phyloP scores from a whole-genome alignment of 73 alveolate species.

The Paramecium sonneborni region DNA sequence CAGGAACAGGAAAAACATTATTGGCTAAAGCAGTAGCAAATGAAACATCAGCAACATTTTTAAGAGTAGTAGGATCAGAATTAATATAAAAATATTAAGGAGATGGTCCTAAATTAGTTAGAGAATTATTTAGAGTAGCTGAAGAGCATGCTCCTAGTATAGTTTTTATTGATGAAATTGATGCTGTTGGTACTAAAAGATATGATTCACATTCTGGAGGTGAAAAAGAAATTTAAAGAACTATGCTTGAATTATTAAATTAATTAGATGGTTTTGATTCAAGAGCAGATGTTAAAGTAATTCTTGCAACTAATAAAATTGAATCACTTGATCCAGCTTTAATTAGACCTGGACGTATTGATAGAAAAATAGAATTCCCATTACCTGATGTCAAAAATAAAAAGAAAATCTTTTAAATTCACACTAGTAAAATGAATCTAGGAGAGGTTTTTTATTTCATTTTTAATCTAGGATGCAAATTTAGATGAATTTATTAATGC shows the following conservation, averaged over 20 bases:
- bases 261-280: conserved; percentile 99
- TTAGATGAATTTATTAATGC: conserved; percentile 98
- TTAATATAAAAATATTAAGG: conserved; percentile 97
- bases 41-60: conserved; percentile 98
- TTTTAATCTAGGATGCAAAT: conserved; percentile 82
- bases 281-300: conserved; percentile 98
- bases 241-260: conserved; percentile 98
- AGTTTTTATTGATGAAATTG: conserved; percentile 99
- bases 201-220: conserved; percentile 98
- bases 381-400: conserved; percentile 97
- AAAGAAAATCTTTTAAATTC: conserved; percentile 97
- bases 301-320: conserved; percentile 97
- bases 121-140: conserved; percentile 97
- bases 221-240: conserved; percentile 98
- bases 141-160: conserved; percentile 99
- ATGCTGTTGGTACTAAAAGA: conserved; percentile 99
- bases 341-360: conserved; percentile 99
- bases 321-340: conserved; percentile 99
- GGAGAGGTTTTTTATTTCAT: conserved; percentile 64
- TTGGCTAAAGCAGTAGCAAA: conserved; percentile 99
- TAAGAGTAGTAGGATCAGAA: conserved; percentile 99
- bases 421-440: conserved; percentile 96
- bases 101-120: conserved; percentile 89
- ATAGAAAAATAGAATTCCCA: conserved; percentile 99
- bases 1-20: conserved; percentile 99